phyloP scores from a whole-genome alignment of 495 filamentous ascomycete genomes.

The Daldinia loculata region DNA sequence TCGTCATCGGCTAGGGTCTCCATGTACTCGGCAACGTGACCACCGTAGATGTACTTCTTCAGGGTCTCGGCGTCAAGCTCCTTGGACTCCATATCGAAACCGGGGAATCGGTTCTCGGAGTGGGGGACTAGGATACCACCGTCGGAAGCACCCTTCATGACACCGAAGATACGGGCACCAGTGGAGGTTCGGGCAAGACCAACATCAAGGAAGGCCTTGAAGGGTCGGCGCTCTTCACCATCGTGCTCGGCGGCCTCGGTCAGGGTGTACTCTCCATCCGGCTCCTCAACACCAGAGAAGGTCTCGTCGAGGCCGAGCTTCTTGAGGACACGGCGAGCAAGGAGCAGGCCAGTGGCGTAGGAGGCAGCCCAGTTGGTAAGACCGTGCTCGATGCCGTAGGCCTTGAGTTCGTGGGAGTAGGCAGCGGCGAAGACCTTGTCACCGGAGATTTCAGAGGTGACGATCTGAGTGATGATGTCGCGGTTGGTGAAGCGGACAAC shows the following conservation, averaged over 20 bases:
- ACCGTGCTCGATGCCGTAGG: slow-evolving; percentile 96
- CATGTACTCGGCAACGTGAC: slow-evolving; percentile 99
- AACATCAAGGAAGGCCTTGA: slow-evolving; percentile 98
- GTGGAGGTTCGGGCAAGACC: slow-evolving; percentile 96
- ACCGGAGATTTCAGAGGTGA: slow-evolving; percentile 94
- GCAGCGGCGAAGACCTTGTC: slow-evolving; percentile 95
- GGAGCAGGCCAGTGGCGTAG: slow-evolving; percentile 94
- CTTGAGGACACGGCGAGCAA: slow-evolving; percentile 93
- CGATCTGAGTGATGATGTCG: slow-evolving; percentile 97
- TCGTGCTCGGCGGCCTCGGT: slow-evolving; percentile 89
- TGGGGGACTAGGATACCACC: slow-evolving; percentile 97
- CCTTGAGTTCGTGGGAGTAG: slow-evolving; percentile 97
- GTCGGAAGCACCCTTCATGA: slow-evolving; percentile 99
- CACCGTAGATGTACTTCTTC: slow-evolving; percentile 98
- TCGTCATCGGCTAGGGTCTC: slow-evolving; percentile 99
- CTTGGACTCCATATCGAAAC: slow-evolving; percentile 95
- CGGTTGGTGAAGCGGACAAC: slow-evolving; percentile 99
- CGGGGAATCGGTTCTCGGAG: slow-evolving; percentile 99
- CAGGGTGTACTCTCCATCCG: slow-evolving; percentile 90
- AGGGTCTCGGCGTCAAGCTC: slow-evolving; percentile 96
- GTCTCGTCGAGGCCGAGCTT: slow-evolving; percentile 93
- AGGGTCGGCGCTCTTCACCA: slow-evolving; percentile 87
- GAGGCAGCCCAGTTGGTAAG: slow-evolving; percentile 99
- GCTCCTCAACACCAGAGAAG: slow-evolving; percentile 93
- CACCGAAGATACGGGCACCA: slow-evolving; percentile 97